A percentile compares a stretch with the other conserved stretches of the same genome.
Conservation (phyloP, 2,329 filamentous ascomycete species). For the Akanthomyces lecanii region DNA sequence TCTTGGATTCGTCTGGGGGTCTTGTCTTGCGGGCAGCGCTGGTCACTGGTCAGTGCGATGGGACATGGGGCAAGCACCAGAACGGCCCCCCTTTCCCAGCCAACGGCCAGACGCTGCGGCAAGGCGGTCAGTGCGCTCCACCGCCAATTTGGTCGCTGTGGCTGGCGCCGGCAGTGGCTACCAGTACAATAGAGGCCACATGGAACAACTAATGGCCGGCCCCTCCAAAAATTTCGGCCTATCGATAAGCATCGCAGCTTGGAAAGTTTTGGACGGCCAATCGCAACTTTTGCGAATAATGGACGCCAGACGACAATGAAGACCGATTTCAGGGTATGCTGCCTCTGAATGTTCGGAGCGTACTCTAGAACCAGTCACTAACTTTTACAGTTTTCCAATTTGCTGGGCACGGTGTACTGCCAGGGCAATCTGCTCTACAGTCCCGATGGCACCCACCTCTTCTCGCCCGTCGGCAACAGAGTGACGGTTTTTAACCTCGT, state of each 20-base stretch:
- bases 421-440: slow-evolving; percentile 96
- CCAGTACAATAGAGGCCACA: slow-evolving; percentile 15
- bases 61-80: slow-evolving; percentile 16
- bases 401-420: slow-evolving; percentile 96
- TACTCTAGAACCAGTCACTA: neutral
- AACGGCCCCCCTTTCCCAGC: slow-evolving; percentile 19
- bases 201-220: slow-evolving; percentile 36
- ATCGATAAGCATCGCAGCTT: slow-evolving; percentile 33
- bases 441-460: slow-evolving; percentile 90
- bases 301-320: slow-evolving; percentile 68
- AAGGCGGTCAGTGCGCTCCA: slow-evolving; percentile 22
- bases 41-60: slow-evolving; percentile 19
- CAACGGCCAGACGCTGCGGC: slow-evolving; percentile 14
- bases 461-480: slow-evolving; percentile 93
- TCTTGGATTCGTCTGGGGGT: slow-evolving; percentile 18
- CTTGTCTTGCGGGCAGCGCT: slow-evolving; percentile 16
- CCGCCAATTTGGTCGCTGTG: neutral
- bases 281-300: slow-evolving; percentile 26
- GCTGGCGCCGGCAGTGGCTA: slow-evolving; percentile 17
- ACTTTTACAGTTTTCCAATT: slow-evolving; percentile 80
- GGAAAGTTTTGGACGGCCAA: slow-evolving; percentile 27
- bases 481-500: slow-evolving; percentile 95
- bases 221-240: slow-evolving; percentile 27
- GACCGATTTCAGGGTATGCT: slow-evolving; percentile 91
- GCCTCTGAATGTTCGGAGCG: neutral